Evolutionary conservation across 164 flowering plant species (phyloP).

Genomic region (Aristolochia californica): DNA sequence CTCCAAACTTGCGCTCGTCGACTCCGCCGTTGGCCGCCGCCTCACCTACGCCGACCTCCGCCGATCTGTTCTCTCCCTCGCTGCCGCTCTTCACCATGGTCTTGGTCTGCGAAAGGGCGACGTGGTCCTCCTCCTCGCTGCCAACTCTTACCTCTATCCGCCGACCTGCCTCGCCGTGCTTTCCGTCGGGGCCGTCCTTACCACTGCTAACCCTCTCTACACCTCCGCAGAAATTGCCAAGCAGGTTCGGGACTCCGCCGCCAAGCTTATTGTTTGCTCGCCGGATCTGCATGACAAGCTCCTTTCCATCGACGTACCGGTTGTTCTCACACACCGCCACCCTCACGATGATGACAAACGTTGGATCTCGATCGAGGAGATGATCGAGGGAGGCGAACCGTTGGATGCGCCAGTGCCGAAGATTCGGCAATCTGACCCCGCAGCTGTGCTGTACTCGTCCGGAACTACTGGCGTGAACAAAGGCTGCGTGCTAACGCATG

Average conservation of each 20-base stretch:
- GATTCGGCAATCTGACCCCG: conserved; percentile 36
- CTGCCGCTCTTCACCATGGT: conserved; percentile 37
- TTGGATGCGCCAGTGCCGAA: conserved; percentile 13
- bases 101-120: conserved; percentile 55
- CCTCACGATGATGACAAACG: not conserved
- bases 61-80: conserved; percentile 28
- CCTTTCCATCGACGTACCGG: conserved; percentile 22
- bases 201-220: conserved; percentile 63
- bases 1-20: conserved; percentile 46
- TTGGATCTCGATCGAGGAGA: conserved; percentile 33
- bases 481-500: conserved; percentile 58
- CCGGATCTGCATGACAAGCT: conserved; percentile 47
- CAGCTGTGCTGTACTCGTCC: conserved; percentile 66
- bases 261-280: conserved; percentile 39
- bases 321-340: conserved; percentile 19
- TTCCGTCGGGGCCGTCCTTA: conserved; percentile 53
- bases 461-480: conserved; percentile 82
- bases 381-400: conserved; percentile 37
- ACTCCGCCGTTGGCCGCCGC: conserved; percentile 26
- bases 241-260: conserved; percentile 46
- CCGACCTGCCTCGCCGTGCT: conserved; percentile 48
- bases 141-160: conserved; percentile 54
- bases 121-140: conserved; percentile 56
- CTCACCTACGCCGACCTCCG: conserved; percentile 42
- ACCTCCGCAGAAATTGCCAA: conserved; percentile 45